phyloP scores from a whole-genome alignment of 306 rosid species.

The Lathyrus aphaca region DNA sequence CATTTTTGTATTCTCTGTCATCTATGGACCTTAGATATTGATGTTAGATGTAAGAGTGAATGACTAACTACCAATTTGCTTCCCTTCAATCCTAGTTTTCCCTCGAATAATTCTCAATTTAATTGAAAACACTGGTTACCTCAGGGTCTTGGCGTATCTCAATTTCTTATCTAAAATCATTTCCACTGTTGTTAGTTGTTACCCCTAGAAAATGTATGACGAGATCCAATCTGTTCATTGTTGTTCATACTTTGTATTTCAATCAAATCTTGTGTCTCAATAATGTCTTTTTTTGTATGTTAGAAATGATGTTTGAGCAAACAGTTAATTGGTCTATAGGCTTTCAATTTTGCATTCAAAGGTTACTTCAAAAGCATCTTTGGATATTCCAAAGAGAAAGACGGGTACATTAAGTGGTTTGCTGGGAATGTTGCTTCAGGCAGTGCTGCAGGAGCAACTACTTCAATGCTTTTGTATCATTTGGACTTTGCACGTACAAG shows the following conservation, averaged over 20 bases:
- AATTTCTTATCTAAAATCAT: conserved; percentile 8
- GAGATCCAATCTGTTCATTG: conserved; percentile 1
- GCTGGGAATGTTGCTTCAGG: conserved; percentile 98
- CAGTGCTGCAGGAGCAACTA: conserved; percentile 97
- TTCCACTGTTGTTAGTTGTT: neutral
- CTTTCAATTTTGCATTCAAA: conserved; percentile 99
- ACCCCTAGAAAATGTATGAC: neutral
- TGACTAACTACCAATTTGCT: neutral
- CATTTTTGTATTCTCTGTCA: conserved; percentile 19
- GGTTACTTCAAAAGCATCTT: conserved; percentile 93
- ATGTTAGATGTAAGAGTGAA: no score
- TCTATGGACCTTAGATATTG: neutral
- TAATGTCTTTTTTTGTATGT: neutral
- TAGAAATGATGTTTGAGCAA: conserved; percentile 54
- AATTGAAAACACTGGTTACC: no score
- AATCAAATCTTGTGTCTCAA: conserved; percentile 27
- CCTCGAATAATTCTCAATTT: no score
- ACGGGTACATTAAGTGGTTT: conserved; percentile 91
- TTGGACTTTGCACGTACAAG: conserved; percentile 91
- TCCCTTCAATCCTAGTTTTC: neutral
- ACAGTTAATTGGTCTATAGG: conserved; percentile 86
- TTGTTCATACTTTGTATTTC: conserved; percentile 20
- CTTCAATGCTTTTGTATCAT: conserved; percentile 87
- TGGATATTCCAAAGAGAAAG: conserved; percentile 85
- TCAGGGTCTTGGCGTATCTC: neutral